Evolutionary conservation across 2,329 filamentous ascomycete species (phyloP), one percentile per base, ranked within the genome.

Genomic region (Pseudogymnoascus sp.): DNA sequence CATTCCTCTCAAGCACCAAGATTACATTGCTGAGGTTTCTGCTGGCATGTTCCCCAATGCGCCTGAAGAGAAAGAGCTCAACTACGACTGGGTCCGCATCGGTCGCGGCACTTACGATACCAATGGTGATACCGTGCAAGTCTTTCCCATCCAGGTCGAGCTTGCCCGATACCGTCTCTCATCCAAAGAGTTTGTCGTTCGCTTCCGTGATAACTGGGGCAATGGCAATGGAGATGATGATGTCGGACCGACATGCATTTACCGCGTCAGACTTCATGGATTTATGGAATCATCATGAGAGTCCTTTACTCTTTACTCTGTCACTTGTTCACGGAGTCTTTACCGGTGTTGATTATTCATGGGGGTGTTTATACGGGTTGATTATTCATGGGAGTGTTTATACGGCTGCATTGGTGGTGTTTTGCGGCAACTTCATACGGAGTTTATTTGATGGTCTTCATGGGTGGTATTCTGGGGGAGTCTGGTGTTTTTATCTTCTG

Each of bases 201-300:
- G 85, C 11, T 80, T 83, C 1, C 72, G 79, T 63, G 82, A 75
- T 69, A 89, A 89, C 70, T 81, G 86, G 69, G 85, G 86, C 13
- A 56, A 4, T 19, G 29, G 17, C 7, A 76, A 78, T 9, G 71
- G n/a, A n/a, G n/a, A 70, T 26, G 75, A 61, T 0, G 37, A 59
- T 35, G 67, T 71, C 1, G 65, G 83, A 56, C 85, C 87, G 70
- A 88, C 86, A 3, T 89, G 87, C 71, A 82, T 89, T 68, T 89
- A 89, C 73, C 77, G 86, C 1, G 73, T 87, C n/a, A 76, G 80
- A 63, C 64, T 89, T 50, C 87, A 83, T 70, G 87, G 80, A 15
- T 72, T 80, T 33, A 62, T 70, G 6, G 59, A 37, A 33, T 13
- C 4, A 13, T 10, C 4, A 23, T n/a, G 5, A 5, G 17, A 53